Conservation (phyloP, 768 basidiomycete genomes). For the Boletus sensibilis region DNA sequence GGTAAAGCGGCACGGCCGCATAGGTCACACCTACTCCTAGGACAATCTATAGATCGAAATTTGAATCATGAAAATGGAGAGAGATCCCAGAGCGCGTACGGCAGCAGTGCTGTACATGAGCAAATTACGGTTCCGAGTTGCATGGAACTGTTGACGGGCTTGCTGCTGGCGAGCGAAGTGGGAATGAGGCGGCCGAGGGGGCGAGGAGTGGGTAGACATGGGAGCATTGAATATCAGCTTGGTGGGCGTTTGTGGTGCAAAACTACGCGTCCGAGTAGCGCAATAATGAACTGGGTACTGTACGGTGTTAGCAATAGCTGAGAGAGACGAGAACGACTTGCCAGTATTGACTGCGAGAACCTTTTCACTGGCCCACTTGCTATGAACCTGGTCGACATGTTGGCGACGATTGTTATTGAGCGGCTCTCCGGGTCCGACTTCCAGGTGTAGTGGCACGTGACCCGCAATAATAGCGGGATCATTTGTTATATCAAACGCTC, state of each 20-base stretch:
- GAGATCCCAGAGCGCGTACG: conserved; percentile 43
- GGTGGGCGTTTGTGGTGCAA: not conserved
- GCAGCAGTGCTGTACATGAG: conserved; percentile 85
- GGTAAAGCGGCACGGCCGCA: conserved; percentile 94
- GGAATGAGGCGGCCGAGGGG: not conserved
- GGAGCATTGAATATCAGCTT: conserved; percentile 6
- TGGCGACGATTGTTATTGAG: not conserved
- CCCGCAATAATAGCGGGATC: not conserved
- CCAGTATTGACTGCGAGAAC: not conserved
- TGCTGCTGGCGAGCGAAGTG: conserved; percentile 24
- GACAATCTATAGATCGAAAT: conserved; percentile 55
- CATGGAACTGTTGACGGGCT: conserved; percentile 44
- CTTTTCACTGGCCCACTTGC: not conserved
- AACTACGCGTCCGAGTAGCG: not conserved
- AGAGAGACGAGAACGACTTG: not conserved
- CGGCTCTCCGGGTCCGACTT: not conserved
- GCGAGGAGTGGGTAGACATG: conserved; percentile 14
- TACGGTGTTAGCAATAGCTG: not conserved
- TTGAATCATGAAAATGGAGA: not conserved
- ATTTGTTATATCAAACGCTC: not conserved
- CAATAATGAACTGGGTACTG: not conserved
- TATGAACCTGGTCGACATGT: conserved; percentile 6
- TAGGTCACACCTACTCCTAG: conserved; percentile 85
- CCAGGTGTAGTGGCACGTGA: conserved; percentile 17
- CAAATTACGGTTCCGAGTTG: conserved; percentile 65